phyloP scores from a whole-genome alignment of 805 yeast species.

The Metschnikowia cerradonensis region DNA sequence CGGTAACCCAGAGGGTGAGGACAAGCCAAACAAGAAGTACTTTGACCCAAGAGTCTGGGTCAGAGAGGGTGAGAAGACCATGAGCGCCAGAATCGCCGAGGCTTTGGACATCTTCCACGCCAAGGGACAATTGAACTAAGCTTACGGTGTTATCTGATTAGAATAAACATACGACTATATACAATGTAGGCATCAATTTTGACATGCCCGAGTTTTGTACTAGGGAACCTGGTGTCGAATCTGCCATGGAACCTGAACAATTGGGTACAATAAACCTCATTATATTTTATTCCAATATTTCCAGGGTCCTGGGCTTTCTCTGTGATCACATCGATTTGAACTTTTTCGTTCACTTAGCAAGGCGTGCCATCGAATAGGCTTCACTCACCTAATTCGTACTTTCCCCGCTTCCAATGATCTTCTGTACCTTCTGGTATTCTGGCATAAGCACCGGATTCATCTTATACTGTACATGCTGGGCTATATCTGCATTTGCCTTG shows the following conservation, averaged over 20 bases:
- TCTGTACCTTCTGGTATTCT: slow-evolving; percentile 33
- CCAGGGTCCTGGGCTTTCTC: too few relatives aligned
- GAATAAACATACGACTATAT: background rate
- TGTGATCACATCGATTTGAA: too few relatives aligned
- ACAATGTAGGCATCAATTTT: background rate
- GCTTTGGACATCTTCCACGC: slow-evolving; percentile 88
- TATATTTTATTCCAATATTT: too few relatives aligned
- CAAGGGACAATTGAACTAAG: slow-evolving; percentile 44
- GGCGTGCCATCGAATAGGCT: background rate
- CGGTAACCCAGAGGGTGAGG: slow-evolving; percentile 99
- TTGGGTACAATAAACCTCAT: too few relatives aligned
- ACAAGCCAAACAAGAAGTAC: slow-evolving; percentile 99
- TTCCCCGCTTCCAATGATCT: slow-evolving; percentile 4
- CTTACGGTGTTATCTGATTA: background rate
- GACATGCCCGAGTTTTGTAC: too few relatives aligned
- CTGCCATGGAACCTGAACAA: too few relatives aligned
- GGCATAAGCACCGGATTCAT: slow-evolving; percentile 29
- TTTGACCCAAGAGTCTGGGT: slow-evolving; percentile 99
- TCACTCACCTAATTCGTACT: background rate
- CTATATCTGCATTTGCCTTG: slow-evolving; percentile 62
- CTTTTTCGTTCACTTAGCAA: background rate
- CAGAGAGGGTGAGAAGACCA: slow-evolving; percentile 99
- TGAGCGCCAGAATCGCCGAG: slow-evolving; percentile 78
- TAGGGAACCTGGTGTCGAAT: too few relatives aligned
- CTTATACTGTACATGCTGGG: slow-evolving; percentile 42